Conservation (phyloP, 192 early-diverging fungal genomes). For the Phlyctochytrium bullatum region DNA sequence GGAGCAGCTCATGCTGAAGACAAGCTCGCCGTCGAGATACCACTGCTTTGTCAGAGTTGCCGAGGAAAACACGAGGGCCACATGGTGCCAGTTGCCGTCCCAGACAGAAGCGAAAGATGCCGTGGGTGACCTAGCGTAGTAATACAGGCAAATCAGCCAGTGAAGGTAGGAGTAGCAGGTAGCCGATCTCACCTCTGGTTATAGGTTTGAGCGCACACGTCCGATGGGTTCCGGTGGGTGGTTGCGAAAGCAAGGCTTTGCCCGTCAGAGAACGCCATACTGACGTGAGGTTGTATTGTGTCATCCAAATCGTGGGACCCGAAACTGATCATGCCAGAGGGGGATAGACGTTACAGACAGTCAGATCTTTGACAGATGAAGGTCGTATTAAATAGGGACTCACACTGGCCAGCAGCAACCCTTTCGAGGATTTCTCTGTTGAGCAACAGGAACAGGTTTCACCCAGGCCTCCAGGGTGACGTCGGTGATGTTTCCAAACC, state of each 20-base stretch:
- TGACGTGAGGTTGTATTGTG: background rate
- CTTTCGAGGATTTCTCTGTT: slow-evolving; percentile 1
- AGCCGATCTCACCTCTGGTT: background rate
- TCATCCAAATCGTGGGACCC: background rate
- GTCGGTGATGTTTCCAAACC: background rate
- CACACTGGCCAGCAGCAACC: slow-evolving; percentile 16
- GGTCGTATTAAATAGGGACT: slow-evolving; percentile 7
- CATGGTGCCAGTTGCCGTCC: background rate
- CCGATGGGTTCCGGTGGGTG: background rate
- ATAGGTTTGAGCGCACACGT: background rate
- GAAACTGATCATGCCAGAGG: background rate
- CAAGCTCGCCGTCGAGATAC: background rate
- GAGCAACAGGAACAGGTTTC: slow-evolving; percentile 1
- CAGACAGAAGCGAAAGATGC: background rate
- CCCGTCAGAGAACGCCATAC: background rate
- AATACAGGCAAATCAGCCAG: background rate
- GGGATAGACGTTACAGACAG: no score
- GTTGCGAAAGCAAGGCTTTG: background rate
- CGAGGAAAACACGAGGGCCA: background rate
- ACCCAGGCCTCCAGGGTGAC: background rate
- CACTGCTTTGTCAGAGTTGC: background rate
- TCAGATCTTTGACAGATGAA: background rate
- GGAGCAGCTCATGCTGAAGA: background rate
- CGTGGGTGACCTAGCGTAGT: background rate
- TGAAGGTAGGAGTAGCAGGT: no score